Conservation (phyloP, 2,329 filamentous ascomycete species). For the Epichloe scottii region DNA sequence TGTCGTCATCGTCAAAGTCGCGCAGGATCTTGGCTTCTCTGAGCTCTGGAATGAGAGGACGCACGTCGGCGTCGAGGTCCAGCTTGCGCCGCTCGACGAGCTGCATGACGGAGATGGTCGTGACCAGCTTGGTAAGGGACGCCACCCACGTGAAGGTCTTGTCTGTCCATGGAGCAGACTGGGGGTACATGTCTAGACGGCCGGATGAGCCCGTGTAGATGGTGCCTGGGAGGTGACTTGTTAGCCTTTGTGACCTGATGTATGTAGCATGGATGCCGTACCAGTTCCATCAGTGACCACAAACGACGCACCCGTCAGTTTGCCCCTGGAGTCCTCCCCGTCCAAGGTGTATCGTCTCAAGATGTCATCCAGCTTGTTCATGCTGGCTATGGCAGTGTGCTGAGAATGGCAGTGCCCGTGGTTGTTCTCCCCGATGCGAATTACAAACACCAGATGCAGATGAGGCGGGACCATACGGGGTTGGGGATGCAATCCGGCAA, state of each 20-base stretch:
- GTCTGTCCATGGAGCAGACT: constrained; percentile 18
- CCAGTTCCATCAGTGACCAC: constrained; percentile 21
- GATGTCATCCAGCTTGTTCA: constrained; percentile 18
- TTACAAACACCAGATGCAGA: too few relatives aligned
- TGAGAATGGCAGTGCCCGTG: too few relatives aligned
- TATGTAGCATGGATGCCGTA: constrained; percentile 3
- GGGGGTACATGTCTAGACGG: constrained; percentile 17
- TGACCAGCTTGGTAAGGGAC: constrained; percentile 32
- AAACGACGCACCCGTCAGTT: constrained; percentile 25
- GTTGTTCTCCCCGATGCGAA: too few relatives aligned
- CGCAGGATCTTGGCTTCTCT: constrained; percentile 21
- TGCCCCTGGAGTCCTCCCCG: constrained; percentile 17
- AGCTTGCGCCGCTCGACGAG: constrained; percentile 24
- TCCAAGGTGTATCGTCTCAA: constrained; percentile 17
- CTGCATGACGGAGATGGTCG: constrained; percentile 25
- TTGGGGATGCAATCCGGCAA: too few relatives aligned
- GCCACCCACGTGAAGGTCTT: constrained; percentile 25
- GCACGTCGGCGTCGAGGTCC: constrained; percentile 25
- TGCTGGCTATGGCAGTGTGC: constrained; percentile 3
- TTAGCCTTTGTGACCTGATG: too few relatives aligned
- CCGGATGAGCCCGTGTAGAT: constrained; percentile 26
- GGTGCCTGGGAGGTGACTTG: constrained; percentile 12
- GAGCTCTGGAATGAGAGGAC: constrained; percentile 22
- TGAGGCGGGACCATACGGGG: too few relatives aligned
- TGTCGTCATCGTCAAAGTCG: constrained; percentile 22